Evolutionary conservation across 2,329 filamentous ascomycete species (phyloP), one percentile per base, ranked within the genome.

Genomic region (Neonectria punicea): DNA sequence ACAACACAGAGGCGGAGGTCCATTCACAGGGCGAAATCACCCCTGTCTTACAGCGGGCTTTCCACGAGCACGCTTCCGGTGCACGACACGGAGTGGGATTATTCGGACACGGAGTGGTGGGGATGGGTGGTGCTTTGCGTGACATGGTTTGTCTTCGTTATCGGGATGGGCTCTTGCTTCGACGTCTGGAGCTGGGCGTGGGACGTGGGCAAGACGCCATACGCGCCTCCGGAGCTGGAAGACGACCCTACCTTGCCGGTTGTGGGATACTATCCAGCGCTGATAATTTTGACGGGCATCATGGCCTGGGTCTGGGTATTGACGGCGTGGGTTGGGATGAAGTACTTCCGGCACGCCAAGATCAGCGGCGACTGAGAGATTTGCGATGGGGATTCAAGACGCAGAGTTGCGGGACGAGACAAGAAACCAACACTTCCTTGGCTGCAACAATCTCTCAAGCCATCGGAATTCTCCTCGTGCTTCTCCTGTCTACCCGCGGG

Each of bases 261-360:
- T 74, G 93, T 97, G 11, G 96, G 97, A 10, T 99, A 99, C 80
- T 99, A 99, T 80, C 96, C 96, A 25, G 93, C 94, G 11, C 82
- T 99, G 74, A 92, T 98, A 69, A 96, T 98, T 63, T 83, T 98
- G 71, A 98, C 95, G 4, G 91, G 90, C 53, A 93, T 99, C 30
- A 98, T 99, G 93, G 94, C 94, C 18, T 99, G 96, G 96, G 93
- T 98, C 6, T 99, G 96, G 96, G 96, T 98, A 18, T 89, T 97
- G 13, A 90, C 97, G 63, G 96, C 97, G 11, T 99, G 96, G 96
- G 91, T 98, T 53, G 96, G 96, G 25, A 98, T 99, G 95, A 99
- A 99, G 79, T 98, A 98, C 80, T 99, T 99, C 77, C 90, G 94
- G 72, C 96, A 99, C 84, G 95, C 96, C 36, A 97, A 97, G 82